Base-by-base conservation (phyloP, 2,329 filamentous ascomycete species). In the Magnaporthales sp. region DNA sequence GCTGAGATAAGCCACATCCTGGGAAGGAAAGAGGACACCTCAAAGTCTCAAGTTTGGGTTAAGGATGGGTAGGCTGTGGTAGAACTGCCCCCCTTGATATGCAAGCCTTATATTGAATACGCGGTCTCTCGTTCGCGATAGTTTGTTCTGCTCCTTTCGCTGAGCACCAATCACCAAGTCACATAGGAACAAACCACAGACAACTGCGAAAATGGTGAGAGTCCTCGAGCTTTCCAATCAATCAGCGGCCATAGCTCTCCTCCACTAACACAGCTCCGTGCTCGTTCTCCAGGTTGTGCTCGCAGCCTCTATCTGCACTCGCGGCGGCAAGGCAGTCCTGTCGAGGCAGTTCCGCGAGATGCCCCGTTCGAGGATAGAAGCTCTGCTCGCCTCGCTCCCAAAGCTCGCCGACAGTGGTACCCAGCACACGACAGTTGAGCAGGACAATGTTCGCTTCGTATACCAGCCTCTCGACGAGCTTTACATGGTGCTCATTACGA, bases 401-500 rank as follows among this genome's bases (percentile, higher is more conserved):
- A 99, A 99, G 82, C 91, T 98, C 67, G 93, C 95, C 74, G 93
- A 97, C 79, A 93, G 91, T 69, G 91, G 93, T 69, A 97, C 93
- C 65, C 95, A 99, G 80, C 95, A 99, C 80, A 99, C 95, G 30
- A 99, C 92, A 6, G 93, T 98, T 74, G 95, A 99, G 80, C 93
- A 98, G 80, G 96, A 99, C 83, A 98, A 97, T 82, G 95, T 99
- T 75, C 94, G 95, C 81, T 99, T 97, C 77, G 95, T 99, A 68
- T 99, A 99, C 84, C 95, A 99, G 79, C 96, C 95, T 68, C 86
- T 99, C 70, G 96, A 99, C 81, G 96, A 99, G 83, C 89, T 99
- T 70, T 99, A 99, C 86, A 98, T 99, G 88, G 94, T 99, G 71
- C 88, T 99, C 75, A 98, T 99, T 80, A 99, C 96, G 78, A 99